phyloP scores from a whole-genome alignment of 352 stramenopile genomes.

The Thalassiosira ordinaria region DNA sequence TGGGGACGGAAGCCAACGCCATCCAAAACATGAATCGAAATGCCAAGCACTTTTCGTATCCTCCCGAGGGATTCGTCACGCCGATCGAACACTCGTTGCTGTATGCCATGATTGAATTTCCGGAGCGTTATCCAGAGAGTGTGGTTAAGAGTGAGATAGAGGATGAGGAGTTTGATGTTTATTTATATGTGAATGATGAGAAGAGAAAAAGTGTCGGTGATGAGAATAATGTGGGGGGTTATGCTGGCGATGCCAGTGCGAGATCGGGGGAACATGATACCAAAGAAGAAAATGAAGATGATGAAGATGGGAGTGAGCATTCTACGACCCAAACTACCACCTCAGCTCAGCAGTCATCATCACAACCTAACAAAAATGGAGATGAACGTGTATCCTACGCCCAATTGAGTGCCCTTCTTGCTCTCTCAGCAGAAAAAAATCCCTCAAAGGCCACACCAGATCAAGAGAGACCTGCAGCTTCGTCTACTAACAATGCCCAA shows the following conservation, averaged over 20 bases:
- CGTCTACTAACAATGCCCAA: neutral
- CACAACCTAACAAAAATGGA: neutral
- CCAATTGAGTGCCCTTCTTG: constrained; percentile 64
- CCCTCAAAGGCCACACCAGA: constrained; percentile 22
- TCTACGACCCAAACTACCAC: too few species aligned
- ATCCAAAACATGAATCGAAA: constrained; percentile 48
- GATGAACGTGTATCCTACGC: constrained; percentile 55
- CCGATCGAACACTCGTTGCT: constrained; percentile 64
- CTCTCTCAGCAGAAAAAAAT: constrained; percentile 60
- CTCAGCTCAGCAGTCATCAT: neutral
- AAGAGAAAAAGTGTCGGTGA: neutral
- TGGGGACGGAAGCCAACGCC: constrained; percentile 61
- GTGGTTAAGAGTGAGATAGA: constrained; percentile 57
- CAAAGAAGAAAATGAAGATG: neutral
- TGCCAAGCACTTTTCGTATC: constrained; percentile 60
- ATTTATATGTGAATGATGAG: constrained; percentile 60
- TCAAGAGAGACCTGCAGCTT: neutral
- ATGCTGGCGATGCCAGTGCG: too few species aligned
- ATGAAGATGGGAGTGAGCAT: neutral
- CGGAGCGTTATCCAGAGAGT: constrained; percentile 57
- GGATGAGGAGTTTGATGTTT: constrained; percentile 63
- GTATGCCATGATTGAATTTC: constrained; percentile 64
- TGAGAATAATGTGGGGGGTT: neutral
- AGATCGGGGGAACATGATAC: neutral
- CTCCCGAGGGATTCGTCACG: constrained; percentile 52